A percentile compares a stretch with the other conserved stretches of the same genome.
Conservation (phyloP, 2,329 filamentous ascomycete species). For the Rugonectria rugulosa region DNA sequence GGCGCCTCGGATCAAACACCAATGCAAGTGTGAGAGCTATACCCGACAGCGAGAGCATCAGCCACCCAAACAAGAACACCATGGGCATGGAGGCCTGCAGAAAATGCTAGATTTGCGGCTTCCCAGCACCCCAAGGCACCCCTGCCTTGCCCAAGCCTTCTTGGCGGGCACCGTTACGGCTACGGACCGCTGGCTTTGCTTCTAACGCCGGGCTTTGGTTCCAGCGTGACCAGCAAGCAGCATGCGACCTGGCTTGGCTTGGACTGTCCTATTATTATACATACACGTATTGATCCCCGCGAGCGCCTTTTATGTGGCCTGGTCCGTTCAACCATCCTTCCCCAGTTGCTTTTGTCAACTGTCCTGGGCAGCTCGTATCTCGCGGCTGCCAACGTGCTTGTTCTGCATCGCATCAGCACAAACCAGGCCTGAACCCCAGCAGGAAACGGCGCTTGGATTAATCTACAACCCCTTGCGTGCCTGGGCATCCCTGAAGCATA, state of each 20-base stretch:
- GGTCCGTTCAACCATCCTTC: constrained; percentile 14
- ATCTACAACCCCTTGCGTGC: constrained; percentile 11
- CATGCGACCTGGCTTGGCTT: neutral
- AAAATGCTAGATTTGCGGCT: neutral
- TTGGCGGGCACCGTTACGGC: constrained; percentile 5
- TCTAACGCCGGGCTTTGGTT: constrained; percentile 22
- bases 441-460: constrained; percentile 19
- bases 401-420: constrained; percentile 19
- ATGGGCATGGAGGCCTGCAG: constrained; percentile 4
- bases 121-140: neutral
- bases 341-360: constrained; percentile 12
- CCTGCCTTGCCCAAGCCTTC: constrained; percentile 2
- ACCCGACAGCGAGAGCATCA: constrained; percentile 1
- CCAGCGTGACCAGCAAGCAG: constrained; percentile 10
- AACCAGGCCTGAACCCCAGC: constrained; percentile 11
- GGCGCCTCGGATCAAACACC: neutral
- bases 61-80: neutral
- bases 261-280: constrained; percentile 22
- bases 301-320: constrained; percentile 6
- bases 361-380: constrained; percentile 19
- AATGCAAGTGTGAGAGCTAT: neutral
- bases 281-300: constrained; percentile 23
- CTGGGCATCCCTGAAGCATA: constrained; percentile 15
- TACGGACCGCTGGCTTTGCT: constrained; percentile 10
- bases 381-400: constrained; percentile 9